Base-by-base conservation (phyloP, 2,329 filamentous ascomycete species). In the Beauveria australis region DNA sequence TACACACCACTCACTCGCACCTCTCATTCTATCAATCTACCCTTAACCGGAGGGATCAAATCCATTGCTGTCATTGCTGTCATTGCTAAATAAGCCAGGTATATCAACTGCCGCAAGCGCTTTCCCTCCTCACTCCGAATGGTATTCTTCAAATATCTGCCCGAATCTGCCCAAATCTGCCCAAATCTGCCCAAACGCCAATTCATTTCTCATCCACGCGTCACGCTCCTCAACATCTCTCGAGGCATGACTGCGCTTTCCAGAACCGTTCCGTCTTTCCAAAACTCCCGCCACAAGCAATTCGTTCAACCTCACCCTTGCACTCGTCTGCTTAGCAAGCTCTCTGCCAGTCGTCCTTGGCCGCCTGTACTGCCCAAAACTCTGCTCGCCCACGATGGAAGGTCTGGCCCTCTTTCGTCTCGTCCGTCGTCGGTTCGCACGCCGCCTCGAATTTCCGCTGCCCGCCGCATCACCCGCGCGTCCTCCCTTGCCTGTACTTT, bases 361-460 rank as follows among this genome's bases (percentile, higher is more conserved):
- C 51, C 43, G n/a, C 26, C 14, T 12, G 56, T 26, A 14, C 37
- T n/a, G 9, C 53, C 57, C 28, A 70, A 62, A 6, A 72, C 71
- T 37, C 68, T 64, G 55, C 65, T 72, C 37, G 72, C 72, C 72
- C 72, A 74, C 14, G 61, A 55, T 9, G 73, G 72, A 30, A 73
- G 65, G 43, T 66, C 67, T 44, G 62, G 14, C 55, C 53, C 18
- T 66, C 63, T 22, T 9, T 44, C 49, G 30, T 37, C 18, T 44
- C 53, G 53, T 49, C 14, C 33, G 22, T 24, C 22, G 22, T 24
- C 14, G 22, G 5, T 26, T 33, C 49, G 49, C 7, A 18, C 49
- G 49, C 30, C 40, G 33, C 64, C 65, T 62, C 61, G 68, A 59
- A 70, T 69, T 52, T 70, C 67, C 22, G 68, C 70, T 33, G 71